phyloP scores from a whole-genome alignment of 192 early-diverging fungal species.

The Backusella tuberculispora region DNA sequence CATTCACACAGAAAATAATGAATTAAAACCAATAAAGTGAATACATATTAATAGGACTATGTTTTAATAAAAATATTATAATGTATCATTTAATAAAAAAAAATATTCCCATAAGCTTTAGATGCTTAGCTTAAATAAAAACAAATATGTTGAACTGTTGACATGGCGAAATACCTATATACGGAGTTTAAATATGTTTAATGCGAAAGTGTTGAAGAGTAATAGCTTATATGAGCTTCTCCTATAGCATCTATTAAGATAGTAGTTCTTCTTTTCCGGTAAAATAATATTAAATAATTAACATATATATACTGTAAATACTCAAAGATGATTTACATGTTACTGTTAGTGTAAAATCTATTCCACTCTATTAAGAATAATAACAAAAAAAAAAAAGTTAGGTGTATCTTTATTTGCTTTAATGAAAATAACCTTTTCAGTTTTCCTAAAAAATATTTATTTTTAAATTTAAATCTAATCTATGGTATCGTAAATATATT shows the following conservation, averaged over 20 bases:
- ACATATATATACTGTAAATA: too few relatives aligned
- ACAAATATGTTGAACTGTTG: slow-evolving; percentile 15
- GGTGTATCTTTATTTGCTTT: too few relatives aligned
- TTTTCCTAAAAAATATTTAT: background rate
- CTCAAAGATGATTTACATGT: too few relatives aligned
- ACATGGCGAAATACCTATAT: background rate
- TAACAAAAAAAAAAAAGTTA: too few relatives aligned
- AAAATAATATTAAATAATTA: too few relatives aligned
- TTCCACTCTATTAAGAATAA: too few relatives aligned
- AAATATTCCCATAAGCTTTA: slow-evolving; percentile 6
- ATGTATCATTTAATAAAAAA: background rate
- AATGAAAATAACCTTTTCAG: background rate
- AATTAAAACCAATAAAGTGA: background rate
- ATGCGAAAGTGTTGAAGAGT: background rate
- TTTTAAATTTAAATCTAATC: background rate
- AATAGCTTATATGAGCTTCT: too few relatives aligned
- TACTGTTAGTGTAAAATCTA: too few relatives aligned
- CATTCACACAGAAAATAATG: background rate
- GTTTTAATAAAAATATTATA: background rate
- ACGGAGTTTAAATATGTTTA: slow-evolving; percentile 5
- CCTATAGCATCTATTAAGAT: too few relatives aligned
- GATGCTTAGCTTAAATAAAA: slow-evolving; percentile 4
- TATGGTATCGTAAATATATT: background rate
- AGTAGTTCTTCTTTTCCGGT: too few relatives aligned
- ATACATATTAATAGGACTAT: background rate